Base-by-base conservation (phyloP, 1,284 basidiomycete genomes). In the Papiliotrema flavescens region DNA sequence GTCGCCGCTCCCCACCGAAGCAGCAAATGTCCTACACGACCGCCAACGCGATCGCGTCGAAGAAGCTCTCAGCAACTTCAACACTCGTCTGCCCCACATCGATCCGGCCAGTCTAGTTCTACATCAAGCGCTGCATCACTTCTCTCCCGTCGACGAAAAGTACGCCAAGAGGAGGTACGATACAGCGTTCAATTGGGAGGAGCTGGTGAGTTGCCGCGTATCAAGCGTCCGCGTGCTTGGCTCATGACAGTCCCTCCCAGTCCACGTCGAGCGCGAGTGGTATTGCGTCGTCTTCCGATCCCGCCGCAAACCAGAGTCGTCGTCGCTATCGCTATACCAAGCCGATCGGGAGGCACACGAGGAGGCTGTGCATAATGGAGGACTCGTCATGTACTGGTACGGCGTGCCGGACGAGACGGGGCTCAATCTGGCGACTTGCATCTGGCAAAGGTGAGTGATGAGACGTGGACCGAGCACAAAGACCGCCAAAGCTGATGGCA, bases 251-350 rank as follows among this genome's bases (percentile, higher is more conserved):
- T 26, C 47, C 15, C 63, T 75, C 2, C 65, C 68, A 1, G 51
- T 54, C 28, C 53, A 64, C 2, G 59, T 64, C 35, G 60, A 65
- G 62, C 78, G 88, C 49, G 89, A 92, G 62, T 92, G 90, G 89
- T 95, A 93, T 71, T 86, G 85, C 55, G 92, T 95, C 20, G 89
- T 85, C 11, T 95, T 95, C 74, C 81, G 89, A n/a, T 90, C 87
- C 57, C 83, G 83, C 62, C 80, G 92, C 35, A 85, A 84, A 74
- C 63, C 68, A n/a, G 66, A 65, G 32, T 63, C 61, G 9, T 57
- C 54, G 51, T 55, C 51, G 35, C 47, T 68, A 13, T 88, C 84
- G 0, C 80, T 96, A 3, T 93, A 94, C 75, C 84, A 86, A 52
- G 90, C 90, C 7, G 92, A 96, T 73, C 82, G 82, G 63, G 79